These are phyloP conservation scores for Micractinium conductrix DNA, from an alignment of 139 green algal species.

Conservation along the genomic window DNA sequence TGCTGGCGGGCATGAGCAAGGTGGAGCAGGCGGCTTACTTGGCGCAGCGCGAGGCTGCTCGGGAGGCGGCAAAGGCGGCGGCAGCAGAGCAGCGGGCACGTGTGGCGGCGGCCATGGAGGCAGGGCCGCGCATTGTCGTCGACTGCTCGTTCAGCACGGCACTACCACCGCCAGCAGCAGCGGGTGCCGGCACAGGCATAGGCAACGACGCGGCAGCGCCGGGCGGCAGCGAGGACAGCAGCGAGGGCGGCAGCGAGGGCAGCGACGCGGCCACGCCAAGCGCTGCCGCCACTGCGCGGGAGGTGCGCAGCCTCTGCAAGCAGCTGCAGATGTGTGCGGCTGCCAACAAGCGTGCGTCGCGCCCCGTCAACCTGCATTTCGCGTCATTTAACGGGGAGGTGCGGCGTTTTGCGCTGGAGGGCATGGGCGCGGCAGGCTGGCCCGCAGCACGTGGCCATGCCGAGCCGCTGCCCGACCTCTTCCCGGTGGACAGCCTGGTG, in stretches of 20 bases:
- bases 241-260: not conserved
- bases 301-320: constrained; percentile 40
- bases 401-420: constrained; percentile 18
- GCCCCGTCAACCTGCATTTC: constrained; percentile 29
- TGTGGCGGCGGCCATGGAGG: constrained; percentile 3
- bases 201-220: not conserved
- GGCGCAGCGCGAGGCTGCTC: not conserved
- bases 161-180: not conserved
- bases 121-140: constrained; percentile 18
- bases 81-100: not conserved
- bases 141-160: constrained; percentile 35
- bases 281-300: constrained; percentile 1
- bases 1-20: not conserved
- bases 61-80: constrained; percentile 18
- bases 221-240: no score
- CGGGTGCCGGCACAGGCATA: not conserved
- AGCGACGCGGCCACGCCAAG: not conserved
- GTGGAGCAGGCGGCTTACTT: constrained; percentile 3
- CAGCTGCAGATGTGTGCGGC: constrained; percentile 39
- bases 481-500: constrained; percentile 1
- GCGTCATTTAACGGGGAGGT: not conserved
- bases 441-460: constrained; percentile 9
- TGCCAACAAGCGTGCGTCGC: constrained; percentile 15
- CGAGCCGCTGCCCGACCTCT: not conserved
- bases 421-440: constrained; percentile 31